Evolutionary conservation across 768 basidiomycete species (phyloP), one percentile per base, ranked within the genome.

Genomic region (Serpula lacrymans): DNA sequence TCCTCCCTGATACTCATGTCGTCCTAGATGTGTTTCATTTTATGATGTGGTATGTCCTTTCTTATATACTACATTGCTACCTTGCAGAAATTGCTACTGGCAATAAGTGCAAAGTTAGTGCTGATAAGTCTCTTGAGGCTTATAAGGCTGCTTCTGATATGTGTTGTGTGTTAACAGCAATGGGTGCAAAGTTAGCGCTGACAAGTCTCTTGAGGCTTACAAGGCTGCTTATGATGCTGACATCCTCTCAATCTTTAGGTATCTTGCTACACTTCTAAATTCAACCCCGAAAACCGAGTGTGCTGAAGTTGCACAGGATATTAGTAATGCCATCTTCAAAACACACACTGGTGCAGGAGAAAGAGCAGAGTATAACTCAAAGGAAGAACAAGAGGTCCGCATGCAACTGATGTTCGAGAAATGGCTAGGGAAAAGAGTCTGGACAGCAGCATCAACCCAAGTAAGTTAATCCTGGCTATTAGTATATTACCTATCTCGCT

Each of bases 131-230:
- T 4, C 78, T 93, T 48, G 89, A 90, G 66, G 84, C 87, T 26
- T 88, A 93, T 82, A 92, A 93, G 80, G 84, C 87, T 47, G 91
- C 90, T 38, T 92, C 90, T 47, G 87, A 91, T 51, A n/a, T n/a
- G n/a, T n/a, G n/a, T n/a, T n/a, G n/a, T n/a, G n/a, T n/a, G n/a
- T n/a, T n/a, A n/a, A n/a, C n/a, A n/a, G n/a, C n/a, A n/a, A n/a
- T n/a, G n/a, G n/a, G n/a, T n/a, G n/a, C n/a, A n/a, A n/a, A n/a
- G n/a, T n/a, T n/a, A 85, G 84, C 49, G 88, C 90, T 55, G 88
- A 92, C 74, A 91, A 91, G 73, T 92, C 90, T 4, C 78, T 93
- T 48, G 89, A 90, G 66, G 84, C 87, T 26, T 88, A 93, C 82
- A 92, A 93, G 80, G 84, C 87, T 47, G 91, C 90, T 38, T 92